Evolutionary conservation across 2,329 filamentous ascomycete genomes (phyloP), one percentile per base, ranked within the genome.

Genomic region (Calonectria hawksworthii): DNA sequence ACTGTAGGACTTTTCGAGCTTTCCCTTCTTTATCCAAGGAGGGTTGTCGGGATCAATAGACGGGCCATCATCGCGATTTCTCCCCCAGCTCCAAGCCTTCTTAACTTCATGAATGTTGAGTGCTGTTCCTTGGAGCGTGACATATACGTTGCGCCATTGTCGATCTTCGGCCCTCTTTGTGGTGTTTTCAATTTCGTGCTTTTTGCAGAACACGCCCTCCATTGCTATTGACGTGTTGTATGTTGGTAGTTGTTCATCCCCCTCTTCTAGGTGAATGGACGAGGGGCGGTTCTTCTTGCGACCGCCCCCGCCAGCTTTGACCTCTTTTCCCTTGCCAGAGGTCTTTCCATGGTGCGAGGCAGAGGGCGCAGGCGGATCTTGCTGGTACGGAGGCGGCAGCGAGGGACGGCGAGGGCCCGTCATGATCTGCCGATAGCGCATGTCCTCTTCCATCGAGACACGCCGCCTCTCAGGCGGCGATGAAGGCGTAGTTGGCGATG

Each of bases 1-100:
- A 68, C 92, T 94, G 82, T 95, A 96, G n/a, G 89, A 90, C 82
- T 88, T 91, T 76, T 95, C 86, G 47, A 95, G 84, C 70, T 87
- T 87, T 26, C 90, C 90, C 74, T 85, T 88, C 77, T 86, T 89
- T 54, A 90, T 84, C 86, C 84, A 93, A 51, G 85, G 87, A 34
- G 86, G 90, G 78, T 86, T 87, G 80, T 89, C 89, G 23, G 88
- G 87, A 74, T 85, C 87, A 73, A 89, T 85, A 23, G 86, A 87
- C 3, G 89, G 88, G 1, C 88, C 89, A 61, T 88, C 90, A 76
- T 88, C 89, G 74, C 82, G 83, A 71, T 84, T 87, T 80, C 85
- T 86, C 73, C 89, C 88, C 85, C 88, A 88, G 34, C 86, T 87
- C 80, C 89, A 87, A 67, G 90, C 88, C 78, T 89, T 89, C 84